Base-by-base conservation (phyloP, 371 early-diverging fungal species). In the Choanephora cucurbitarum region DNA sequence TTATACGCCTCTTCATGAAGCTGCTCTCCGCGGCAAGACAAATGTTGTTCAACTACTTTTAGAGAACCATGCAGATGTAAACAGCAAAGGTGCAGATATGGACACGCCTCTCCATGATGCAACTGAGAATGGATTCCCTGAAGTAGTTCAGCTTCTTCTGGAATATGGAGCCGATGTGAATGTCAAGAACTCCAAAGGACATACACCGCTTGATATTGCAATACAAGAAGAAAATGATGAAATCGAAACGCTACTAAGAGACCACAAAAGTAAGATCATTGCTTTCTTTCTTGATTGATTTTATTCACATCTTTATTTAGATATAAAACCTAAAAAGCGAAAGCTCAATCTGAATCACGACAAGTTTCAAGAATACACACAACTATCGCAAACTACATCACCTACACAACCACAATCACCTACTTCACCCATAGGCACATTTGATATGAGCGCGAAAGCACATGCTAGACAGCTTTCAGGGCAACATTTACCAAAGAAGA, bases 31-130 rank as follows among this genome's bases (percentile, higher is more conserved):
- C 22, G 92, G 92, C 1, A 86, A 81, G 34, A 69, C 62, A 10
- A 74, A 78, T 11, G 82, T 88, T 1, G 84, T 86, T 14, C 72
- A 70, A 7, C 66, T 85, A 1, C 62, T 94, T 47, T 75, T 94
- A 4, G 75, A 79, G 6, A 81, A 83, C 52, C 87, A 89, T n/a
- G 91, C 92, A 2, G 81, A 89, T 55, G 77, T 83, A 23, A 83
- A 89, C 57, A 83, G 83, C 4, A 77, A 82, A 45, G 92, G 90
- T 2, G 82, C 77, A 32, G 87, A 86, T 49, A 80, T 79, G 9
- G 84, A 90, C 40, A 93, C 94, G 9, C 88, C 94, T 4, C 64
- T 94, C 14, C 92, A 92, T 55, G 92, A 92, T 55, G 91, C 92
- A 3, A 81, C 83, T 10, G 87, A 87, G 19, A 86, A 90, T 17